A percentile compares a stretch with the other conserved stretches of the same genome.
These are phyloP conservation scores for Russula lepida DNA, from an alignment of 768 basidiomycete species.

Conservation along the genomic window DNA sequence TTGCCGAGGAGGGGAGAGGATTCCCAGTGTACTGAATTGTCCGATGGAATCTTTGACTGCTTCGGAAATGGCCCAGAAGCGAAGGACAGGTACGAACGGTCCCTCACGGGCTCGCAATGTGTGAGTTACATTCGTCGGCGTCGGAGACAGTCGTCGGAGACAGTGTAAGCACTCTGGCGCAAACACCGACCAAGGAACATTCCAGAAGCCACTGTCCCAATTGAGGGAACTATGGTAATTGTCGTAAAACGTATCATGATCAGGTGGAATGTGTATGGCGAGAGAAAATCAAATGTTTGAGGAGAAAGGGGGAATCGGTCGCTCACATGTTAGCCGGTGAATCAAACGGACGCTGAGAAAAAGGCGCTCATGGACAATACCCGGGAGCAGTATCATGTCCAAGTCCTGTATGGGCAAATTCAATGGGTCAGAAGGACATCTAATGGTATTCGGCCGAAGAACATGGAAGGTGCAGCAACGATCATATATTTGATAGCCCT, in stretches of 20 bases:
- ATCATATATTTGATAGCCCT: slow-evolving; percentile 1
- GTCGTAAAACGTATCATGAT: neutral
- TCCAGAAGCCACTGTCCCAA: neutral
- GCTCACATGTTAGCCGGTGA: neutral
- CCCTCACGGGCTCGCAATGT: neutral
- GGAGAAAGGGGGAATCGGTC: neutral
- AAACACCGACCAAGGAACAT: neutral
- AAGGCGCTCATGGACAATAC: neutral
- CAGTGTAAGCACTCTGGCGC: neutral
- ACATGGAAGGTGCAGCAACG: neutral
- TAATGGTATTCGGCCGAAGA: neutral
- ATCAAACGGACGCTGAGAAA: neutral
- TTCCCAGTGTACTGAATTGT: neutral
- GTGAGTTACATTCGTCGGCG: no score
- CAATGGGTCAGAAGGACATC: neutral
- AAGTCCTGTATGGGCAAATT: neutral
- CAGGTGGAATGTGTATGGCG: neutral
- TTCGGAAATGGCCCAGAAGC: neutral
- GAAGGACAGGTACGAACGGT: neutral
- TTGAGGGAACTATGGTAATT: neutral
- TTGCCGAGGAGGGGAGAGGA: neutral
- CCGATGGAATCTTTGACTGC: neutral
- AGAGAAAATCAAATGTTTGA: neutral
- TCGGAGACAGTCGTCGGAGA: neutral
- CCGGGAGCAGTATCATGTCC: neutral